These are phyloP conservation scores for Pyrus bretschneideri DNA, from an alignment of 306 rosid species.

Conservation along the genomic window DNA sequence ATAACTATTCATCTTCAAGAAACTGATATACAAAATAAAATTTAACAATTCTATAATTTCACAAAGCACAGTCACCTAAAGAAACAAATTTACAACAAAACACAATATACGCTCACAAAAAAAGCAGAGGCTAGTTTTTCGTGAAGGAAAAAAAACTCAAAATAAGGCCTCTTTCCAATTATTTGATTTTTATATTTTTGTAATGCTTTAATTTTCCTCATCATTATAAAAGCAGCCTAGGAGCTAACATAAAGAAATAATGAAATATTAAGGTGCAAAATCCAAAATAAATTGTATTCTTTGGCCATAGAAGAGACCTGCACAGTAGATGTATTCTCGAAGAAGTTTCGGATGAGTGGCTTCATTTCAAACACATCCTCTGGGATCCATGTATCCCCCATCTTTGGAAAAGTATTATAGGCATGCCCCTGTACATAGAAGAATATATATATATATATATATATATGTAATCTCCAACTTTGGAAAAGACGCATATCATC, in stretches of 20 bases:
- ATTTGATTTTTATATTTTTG: background rate
- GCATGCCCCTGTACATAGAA: slow-evolving; percentile 64
- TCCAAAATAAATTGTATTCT: background rate
- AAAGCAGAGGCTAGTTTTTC: background rate
- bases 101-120: background rate
- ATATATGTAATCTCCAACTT: background rate
- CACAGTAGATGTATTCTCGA: slow-evolving; percentile 76
- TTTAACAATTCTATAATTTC: background rate
- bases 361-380: slow-evolving; percentile 65
- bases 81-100: background rate
- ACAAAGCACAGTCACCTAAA: background rate
- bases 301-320: slow-evolving; percentile 39
- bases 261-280: background rate
- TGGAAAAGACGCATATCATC: background rate
- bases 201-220: background rate
- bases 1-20: no score
- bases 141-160: background rate
- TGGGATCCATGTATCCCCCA: slow-evolving; percentile 84
- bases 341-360: slow-evolving; percentile 78
- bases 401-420: slow-evolving; percentile 80
- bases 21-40: no score
- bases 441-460: slow-evolving; percentile 4
- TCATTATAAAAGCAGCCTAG: background rate
- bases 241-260: background rate
- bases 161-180: background rate